Evolutionary conservation across 495 filamentous ascomycete species (phyloP), one percentile per base, ranked within the genome.

Genomic region (Xylaria palmicola): DNA sequence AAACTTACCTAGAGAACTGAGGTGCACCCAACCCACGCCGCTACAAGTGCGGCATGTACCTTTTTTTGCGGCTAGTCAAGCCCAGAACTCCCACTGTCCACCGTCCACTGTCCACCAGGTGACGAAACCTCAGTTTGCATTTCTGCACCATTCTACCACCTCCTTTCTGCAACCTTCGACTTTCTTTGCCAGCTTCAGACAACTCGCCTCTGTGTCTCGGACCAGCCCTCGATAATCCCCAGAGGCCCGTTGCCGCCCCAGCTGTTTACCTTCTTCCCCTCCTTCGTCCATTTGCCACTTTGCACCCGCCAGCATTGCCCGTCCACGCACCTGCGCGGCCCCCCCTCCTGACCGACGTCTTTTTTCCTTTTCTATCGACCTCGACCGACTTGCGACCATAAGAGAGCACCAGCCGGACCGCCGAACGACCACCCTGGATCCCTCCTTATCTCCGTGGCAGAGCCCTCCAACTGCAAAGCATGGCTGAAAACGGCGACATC

Each of bases 401-500:
- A n/a, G 34, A 40, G 15, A 56, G 26, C 30, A 49, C 37, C 59
- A 32, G 6, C 39, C 43, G 50, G 22, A 17, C 10, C 47, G 4
- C 24, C 43, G 22, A 57, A 27, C 43, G 22, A 57, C 43, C 52
- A 59, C 39, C 48, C 59, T 66, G 69, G 65, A 68, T 57, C 43
- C 44, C 41, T 44, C 44, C 24, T 65, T 45, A 62, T 64, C 64
- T 68, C 60, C 62, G 67, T 64, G 64, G 73, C 30, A 32, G 47
- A 27, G 55, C 4, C 58, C 47, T 53, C 39, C 29, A 51, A 64
- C 61, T 56, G 56, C 51, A 53, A 62, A 66, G 62, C 65, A 81
- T 82, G 79, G 78, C 74, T 73, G 78, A 71, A 66, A 70, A 75
- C 72, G 70, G 76, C 68, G 79, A 81, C 68, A 82, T 82, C 73